Evolutionary conservation across 495 filamentous ascomycete species (phyloP), one percentile per base, ranked within the genome.

Genomic region (Geopyxis carbonaria): DNA sequence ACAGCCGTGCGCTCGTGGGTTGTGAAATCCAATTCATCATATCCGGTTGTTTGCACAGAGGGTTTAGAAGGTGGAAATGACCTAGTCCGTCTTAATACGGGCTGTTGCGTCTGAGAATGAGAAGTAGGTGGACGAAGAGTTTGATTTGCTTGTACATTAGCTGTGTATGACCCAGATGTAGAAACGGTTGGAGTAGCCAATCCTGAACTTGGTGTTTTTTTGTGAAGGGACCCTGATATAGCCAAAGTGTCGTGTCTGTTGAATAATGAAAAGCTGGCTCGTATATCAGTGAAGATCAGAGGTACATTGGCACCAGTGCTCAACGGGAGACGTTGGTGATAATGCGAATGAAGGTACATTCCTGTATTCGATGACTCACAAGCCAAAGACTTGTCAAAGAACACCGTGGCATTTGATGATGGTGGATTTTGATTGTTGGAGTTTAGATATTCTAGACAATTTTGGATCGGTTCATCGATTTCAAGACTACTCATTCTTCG

Each of bases 21-120:
- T 29, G 55, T 57, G 10, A 47, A 57, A 37, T 58, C 55, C 14
- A 58, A 34, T 16, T 57, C 55, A 42, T 57, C 45, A 6, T 57
- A 57, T 5, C 55, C 55, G 23, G 55, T 58, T 20, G 55, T 58
- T 31, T 55, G 45, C 14, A 42, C 33, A 22, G 53, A 48, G 15
- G 48, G 45, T 15, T 43, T 51, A 27, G 55, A 57, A 20, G 55
- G 55, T 1, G 55, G 55, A 35, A 58, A 58, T 18, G 55, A 58
- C 6, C 50, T 54, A 19, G 46, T 53, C 29, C 55, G 44, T 29
- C 55, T 45, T 6, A 55, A 38, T 25, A 28, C 18, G 38, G 42
- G 46, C 25, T 48, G 40, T 9, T 14, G 46, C 4, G 40, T 31
- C 22, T 45, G 42, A 20, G 20, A 14, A 16, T 27, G 16, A 18